phyloP scores from a whole-genome alignment of 371 early-diverging fungal genomes.

The Mortierella sp. region DNA sequence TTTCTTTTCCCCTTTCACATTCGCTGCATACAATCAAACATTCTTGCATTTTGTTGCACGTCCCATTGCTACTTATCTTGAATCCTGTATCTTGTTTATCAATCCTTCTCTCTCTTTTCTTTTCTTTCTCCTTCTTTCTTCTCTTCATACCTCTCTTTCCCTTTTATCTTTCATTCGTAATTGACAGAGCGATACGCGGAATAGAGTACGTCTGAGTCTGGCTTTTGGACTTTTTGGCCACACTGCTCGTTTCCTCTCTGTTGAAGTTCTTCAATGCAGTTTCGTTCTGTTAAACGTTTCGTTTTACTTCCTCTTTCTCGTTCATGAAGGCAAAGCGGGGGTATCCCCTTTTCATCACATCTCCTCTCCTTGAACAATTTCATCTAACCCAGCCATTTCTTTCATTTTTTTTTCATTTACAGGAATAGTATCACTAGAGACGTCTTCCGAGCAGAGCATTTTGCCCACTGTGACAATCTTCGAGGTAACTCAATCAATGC shows the following conservation, averaged over 20 bases:
- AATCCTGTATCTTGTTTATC: neutral
- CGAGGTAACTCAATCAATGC: neutral
- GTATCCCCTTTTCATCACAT: neutral
- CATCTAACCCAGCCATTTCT: neutral
- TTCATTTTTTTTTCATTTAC: neutral
- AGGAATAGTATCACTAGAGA: neutral
- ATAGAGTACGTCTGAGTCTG: neutral
- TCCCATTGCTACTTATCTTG: neutral
- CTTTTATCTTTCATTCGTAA: neutral
- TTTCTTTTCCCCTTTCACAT: neutral
- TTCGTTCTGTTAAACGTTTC: neutral
- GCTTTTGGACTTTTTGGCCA: neutral
- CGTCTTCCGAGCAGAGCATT: neutral
- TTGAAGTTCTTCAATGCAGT: no score
- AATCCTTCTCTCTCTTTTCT: neutral
- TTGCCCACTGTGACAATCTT: neutral
- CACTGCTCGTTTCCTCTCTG: no score
- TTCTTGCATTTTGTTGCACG: conserved; percentile 6
- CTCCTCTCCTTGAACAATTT: neutral
- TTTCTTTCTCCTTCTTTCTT: neutral
- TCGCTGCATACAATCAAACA: neutral
- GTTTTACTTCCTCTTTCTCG: neutral
- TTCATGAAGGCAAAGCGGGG: neutral
- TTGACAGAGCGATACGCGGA: neutral
- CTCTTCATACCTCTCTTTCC: neutral